Evolutionary conservation across 495 filamentous ascomycete species (phyloP), one percentile per base, ranked within the genome.

Genomic region (Aspergillus homomorphus): DNA sequence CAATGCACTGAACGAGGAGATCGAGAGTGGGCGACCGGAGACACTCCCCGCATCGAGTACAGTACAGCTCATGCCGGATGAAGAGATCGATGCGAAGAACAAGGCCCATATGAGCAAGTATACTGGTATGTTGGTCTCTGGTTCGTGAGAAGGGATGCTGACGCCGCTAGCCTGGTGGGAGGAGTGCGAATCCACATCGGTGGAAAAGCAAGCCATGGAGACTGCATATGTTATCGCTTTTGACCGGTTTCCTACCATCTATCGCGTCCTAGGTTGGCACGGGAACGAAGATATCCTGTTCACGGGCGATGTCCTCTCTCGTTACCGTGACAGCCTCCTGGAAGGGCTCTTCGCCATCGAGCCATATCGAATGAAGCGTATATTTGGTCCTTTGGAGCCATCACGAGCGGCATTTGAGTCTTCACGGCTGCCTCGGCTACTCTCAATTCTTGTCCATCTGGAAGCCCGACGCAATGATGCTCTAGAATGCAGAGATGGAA

Each of bases 301-400:
- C 21, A 15, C 23, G 4, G 46, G 20, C 12, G 21, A n/a, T 5
- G 16, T 12, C 16, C 46, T 50, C 10, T 9, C 22, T 12, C 19
- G 6, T 3, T 15, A 50, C 26, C 46, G 46, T 15, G 46, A 50
- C 14, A 21, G 8, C n/a, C 21, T 50, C 10, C 7, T 50, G 15
- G 46, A 50, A 50, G 46, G 21, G 46, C 19, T 50, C 46, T 50
- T 50, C 46, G 22, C 46, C 46, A 26, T 28, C 8, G 46, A 50
- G 21, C 3, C 12, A 2, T 16, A 50, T 4, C 46, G 46, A 16
- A 23, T 49, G 45, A 24, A 49, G 1, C 19, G 14, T 12, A 12
- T 49, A 3, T 20, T 12, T 24, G 20, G 45, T 12, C n/a, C 19
- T 22, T 4, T 46, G 19, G 45, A 49, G 7, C 1, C 21, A 22